These are phyloP conservation scores for Climacium dendroides DNA, from an alignment of 225 moss, liverwort and hornwort genomes.

Conservation along the genomic window DNA sequence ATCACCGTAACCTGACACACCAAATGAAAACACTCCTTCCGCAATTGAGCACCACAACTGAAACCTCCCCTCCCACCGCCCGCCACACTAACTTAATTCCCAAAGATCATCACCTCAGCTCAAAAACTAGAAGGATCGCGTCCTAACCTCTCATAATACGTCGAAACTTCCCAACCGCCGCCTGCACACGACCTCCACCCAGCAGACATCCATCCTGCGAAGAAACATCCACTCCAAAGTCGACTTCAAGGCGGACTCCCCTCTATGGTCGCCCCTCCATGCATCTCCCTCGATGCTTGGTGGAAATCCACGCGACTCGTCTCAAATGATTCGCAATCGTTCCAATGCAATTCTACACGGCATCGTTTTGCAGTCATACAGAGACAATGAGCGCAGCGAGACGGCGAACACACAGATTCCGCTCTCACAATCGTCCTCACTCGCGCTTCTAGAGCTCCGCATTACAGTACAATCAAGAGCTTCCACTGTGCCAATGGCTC, in stretches of 20 bases:
- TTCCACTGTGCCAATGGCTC: background rate
- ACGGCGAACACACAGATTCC: background rate
- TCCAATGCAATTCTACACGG: background rate
- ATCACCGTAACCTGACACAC: background rate
- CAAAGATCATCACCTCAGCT: background rate
- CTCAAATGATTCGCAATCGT: background rate
- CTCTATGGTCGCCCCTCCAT: background rate
- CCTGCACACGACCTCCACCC: constrained; percentile 22
- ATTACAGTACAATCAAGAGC: background rate
- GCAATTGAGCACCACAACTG: background rate
- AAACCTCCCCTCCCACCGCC: background rate
- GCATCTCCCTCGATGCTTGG: background rate
- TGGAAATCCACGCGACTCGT: background rate
- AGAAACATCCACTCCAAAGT: background rate
- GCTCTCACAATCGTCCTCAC: background rate
- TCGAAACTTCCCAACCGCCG: constrained; percentile 5
- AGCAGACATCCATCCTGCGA: constrained; percentile 10
- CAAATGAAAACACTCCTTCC: background rate
- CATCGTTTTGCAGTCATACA: background rate
- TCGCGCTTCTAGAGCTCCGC: background rate
- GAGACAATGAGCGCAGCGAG: background rate
- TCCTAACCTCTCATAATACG: background rate
- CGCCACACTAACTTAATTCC: background rate
- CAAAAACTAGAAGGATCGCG: background rate
- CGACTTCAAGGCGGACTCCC: background rate